Evolutionary conservation across 2,329 filamentous ascomycete species (phyloP).

Genomic region (Exophiala lecanii-corni): DNA sequence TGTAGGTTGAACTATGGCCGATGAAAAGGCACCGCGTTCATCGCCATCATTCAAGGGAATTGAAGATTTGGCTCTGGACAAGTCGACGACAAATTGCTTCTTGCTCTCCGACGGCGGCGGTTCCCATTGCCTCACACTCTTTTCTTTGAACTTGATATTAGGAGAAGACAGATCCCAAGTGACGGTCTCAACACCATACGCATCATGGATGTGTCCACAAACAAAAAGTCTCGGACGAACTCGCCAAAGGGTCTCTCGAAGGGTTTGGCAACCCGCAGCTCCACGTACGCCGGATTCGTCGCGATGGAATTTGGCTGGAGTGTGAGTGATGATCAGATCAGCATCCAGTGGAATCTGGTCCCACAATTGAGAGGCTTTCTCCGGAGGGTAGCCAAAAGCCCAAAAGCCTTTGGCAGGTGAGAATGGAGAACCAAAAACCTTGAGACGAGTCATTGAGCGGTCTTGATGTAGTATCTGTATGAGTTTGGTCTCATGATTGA

Average conservation of each 20-base stretch:
- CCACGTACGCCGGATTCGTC: conserved; percentile 36
- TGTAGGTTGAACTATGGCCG: conserved; percentile 30
- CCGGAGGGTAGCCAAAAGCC: conserved; percentile 52
- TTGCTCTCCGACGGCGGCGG: conserved; percentile 48
- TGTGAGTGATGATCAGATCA: conserved; percentile 55
- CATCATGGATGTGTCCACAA: conserved; percentile 58
- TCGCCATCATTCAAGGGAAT: conserved; percentile 16
- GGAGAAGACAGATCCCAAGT: conserved; percentile 38
- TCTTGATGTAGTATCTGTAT: conserved; percentile 41
- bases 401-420: conserved; percentile 45
- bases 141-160: conserved; percentile 31
- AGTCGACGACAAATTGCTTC: conserved; percentile 51
- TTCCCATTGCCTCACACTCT: conserved; percentile 35
- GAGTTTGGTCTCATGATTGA: conserved; percentile 45
- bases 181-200: conserved; percentile 50
- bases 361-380: conserved; percentile 45
- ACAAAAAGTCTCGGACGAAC: conserved; percentile 50
- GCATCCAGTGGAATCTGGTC: conserved; percentile 45
- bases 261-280: conserved; percentile 46
- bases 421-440: conserved; percentile 56
- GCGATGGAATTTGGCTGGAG: conserved; percentile 48
- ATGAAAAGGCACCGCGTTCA: conserved; percentile 4
- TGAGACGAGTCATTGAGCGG: conserved; percentile 48
- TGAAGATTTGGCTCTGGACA: conserved; percentile 32
- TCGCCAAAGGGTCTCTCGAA: conserved; percentile 42